These are phyloP conservation scores for Senna tora DNA, from an alignment of 306 rosid species.

Conservation along the genomic window DNA sequence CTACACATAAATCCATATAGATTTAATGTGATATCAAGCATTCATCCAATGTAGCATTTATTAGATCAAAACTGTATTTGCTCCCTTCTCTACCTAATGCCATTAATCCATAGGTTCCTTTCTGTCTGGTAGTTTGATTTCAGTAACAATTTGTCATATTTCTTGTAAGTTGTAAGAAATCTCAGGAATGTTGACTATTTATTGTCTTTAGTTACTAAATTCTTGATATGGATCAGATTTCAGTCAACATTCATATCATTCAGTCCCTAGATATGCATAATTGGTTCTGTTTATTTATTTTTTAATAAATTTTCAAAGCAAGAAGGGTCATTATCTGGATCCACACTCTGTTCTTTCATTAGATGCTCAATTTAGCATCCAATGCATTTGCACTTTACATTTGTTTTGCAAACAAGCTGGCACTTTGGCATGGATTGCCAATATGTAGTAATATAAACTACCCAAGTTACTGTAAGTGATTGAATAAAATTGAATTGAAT, in stretches of 20 bases:
- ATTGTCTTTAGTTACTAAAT: not conserved
- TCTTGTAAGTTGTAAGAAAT: slow-evolving; percentile 17
- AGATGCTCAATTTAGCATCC: slow-evolving; percentile 31
- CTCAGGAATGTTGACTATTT: not conserved
- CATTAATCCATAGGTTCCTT: slow-evolving; percentile 25
- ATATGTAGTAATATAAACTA: no score
- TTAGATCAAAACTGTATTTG: slow-evolving; percentile 20
- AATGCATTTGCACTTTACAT: no score
- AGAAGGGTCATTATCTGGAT: no score
- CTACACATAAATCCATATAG: not conserved
- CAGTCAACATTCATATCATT: not conserved
- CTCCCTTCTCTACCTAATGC: not conserved
- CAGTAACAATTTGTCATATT: slow-evolving; percentile 16
- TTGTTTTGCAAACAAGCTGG: no score
- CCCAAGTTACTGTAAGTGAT: no score
- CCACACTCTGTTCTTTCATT: slow-evolving; percentile 1
- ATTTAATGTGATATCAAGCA: slow-evolving; percentile 10
- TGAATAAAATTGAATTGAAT: no score
- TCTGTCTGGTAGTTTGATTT: slow-evolving; percentile 26
- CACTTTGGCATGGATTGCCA: no score
- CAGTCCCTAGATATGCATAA: no score
- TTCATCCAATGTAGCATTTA: slow-evolving; percentile 12
- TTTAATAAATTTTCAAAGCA: no score
- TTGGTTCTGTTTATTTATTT: no score
- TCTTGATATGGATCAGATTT: slow-evolving; percentile 24